A percentile compares a stretch with the other conserved stretches of the same genome.
Conservation (phyloP, 805 yeast genomes). For the Suhomyces faveliae region DNA sequence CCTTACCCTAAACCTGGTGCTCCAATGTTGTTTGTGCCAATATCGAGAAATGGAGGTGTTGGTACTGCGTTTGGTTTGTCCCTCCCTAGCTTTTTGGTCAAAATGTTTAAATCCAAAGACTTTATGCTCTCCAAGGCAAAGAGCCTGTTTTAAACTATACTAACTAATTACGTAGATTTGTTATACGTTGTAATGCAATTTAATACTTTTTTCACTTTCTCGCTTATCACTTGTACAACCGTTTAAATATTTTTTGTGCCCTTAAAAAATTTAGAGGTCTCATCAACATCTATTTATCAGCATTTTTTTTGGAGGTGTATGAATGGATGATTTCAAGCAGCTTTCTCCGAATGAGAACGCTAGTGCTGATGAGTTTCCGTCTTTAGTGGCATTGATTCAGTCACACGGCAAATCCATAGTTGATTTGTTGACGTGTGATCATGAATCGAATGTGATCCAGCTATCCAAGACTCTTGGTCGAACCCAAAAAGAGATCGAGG, state of each 20-base stretch:
- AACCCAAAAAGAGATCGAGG: slow-evolving; percentile 27
- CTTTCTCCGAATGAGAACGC: slow-evolving; percentile 11
- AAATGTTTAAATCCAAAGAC: slow-evolving; percentile 25
- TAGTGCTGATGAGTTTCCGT: slow-evolving; percentile 13
- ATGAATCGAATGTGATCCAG: slow-evolving; percentile 11
- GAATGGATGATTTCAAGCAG: slow-evolving; percentile 28
- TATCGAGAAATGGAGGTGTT: slow-evolving; percentile 37
- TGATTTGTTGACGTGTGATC: slow-evolving; percentile 22
- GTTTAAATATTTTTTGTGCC: background rate
- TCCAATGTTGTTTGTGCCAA: slow-evolving; percentile 26
- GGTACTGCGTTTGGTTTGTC: slow-evolving; percentile 29
- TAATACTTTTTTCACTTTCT: background rate
- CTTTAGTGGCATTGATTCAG: slow-evolving; percentile 16
- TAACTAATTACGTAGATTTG: background rate
- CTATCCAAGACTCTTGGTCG: slow-evolving; percentile 24
- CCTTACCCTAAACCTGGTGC: slow-evolving; percentile 11
- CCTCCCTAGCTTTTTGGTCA: slow-evolving; percentile 29
- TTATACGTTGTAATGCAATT: background rate
- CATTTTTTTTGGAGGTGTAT: background rate
- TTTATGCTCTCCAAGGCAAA: slow-evolving; percentile 24
- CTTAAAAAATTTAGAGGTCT: background rate
- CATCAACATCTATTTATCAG: background rate
- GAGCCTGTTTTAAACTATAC: background rate
- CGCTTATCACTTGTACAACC: background rate
- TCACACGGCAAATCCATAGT: slow-evolving; percentile 25